Evolutionary conservation across 1,284 basidiomycete species (phyloP), one percentile per base, ranked within the genome.

Genomic region (Fomitiporia mediterranea): DNA sequence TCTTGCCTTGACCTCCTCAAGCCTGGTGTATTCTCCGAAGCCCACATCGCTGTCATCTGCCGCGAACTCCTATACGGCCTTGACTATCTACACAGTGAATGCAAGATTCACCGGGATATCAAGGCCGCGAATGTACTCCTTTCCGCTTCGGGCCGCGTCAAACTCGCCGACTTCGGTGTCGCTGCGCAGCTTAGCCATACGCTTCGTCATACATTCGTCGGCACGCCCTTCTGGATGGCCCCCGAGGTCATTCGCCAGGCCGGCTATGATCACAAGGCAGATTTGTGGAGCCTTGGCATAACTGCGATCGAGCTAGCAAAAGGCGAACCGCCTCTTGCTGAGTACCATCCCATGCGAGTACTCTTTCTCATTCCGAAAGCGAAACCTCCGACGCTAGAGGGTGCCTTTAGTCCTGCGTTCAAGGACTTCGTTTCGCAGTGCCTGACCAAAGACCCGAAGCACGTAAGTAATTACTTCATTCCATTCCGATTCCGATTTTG

Each of bases 141-240:
- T 9, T 94, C 92, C 1, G 90, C 89, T 0, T 82, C 83, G 0
- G 96, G 96, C 23, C 89, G 88, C 67, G 96, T 98, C 70, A 99
- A 99, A 71, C 84, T 99, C 4, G 96, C 96, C 42, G 96, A 99
- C 70, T 97, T 97, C 66, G 94, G 94, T 62, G 94, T 97, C 8
- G 94, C 94, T 4, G 94, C 94, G 2, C 94, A 95, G 68, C 81
- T 98, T 57, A 91, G 88, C 58, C 89, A 78, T 68, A 95, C 92
- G 0, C 74, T 93, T 54, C 81, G 94, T 55, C 93, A 96, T 68
- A 98, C 94, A 0, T 96, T 98, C 67, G 94, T 97, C 56, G 92
- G 91, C 25, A 97, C 95, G 3, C 94, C 94, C 0, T 98, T 94
- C 68, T 98, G 94, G 94, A 96, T 96, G 94, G 94, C 94, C 2